Evolutionary conservation across 139 green algal genomes (phyloP), one percentile per base, ranked within the genome.

Genomic region (Chlorella sp.): DNA sequence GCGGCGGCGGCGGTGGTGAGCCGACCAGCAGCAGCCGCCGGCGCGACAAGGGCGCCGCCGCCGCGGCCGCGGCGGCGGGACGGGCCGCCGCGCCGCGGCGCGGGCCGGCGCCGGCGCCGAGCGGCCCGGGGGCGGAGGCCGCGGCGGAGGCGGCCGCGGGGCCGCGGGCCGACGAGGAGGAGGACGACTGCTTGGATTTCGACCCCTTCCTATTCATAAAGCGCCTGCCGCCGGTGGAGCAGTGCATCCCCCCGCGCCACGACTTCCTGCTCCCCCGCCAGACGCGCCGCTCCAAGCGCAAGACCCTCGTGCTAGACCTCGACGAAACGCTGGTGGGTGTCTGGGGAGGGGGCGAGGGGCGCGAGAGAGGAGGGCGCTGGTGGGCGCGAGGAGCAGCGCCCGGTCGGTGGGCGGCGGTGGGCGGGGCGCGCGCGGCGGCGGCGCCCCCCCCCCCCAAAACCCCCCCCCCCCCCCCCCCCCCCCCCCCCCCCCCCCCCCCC

Each of bases 261-360:
- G 38, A 66, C n/a, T 64, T 77, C 5, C 43, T 91, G 67, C 77
- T 91, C 64, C 87, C 87, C 19, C 62, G 27, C 21, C 11, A 83
- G 62, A 87, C 84, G 15, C 58, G 84, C 23, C 71, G 74, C 56
- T 79, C 71, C 76, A 82, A 81, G 67, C 75, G 67, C 29, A 85
- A 83, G 58, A 96, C 91, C 15, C 80, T 96, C 56, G 92, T 99
- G 63, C 86, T 99, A 50, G 95, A 99, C 79, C 87, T 99, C 60
- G 95, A 99, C 81, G 95, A 99, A 69, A 99, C 95, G 66, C 84
- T 99, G 67, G 96, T 98, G 75, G n/a, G n/a, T n/a, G n/a, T n/a
- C n/a, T n/a, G n/a, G n/a, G n/a, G n/a, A n/a, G n/a, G n/a, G n/a
- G n/a, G n/a, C n/a, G n/a, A n/a, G n/a, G n/a, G n/a, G n/a, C n/a